These are phyloP conservation scores for Hortiboletus flavorubellus DNA, from an alignment of 768 basidiomycete species.

Conservation along the genomic window DNA sequence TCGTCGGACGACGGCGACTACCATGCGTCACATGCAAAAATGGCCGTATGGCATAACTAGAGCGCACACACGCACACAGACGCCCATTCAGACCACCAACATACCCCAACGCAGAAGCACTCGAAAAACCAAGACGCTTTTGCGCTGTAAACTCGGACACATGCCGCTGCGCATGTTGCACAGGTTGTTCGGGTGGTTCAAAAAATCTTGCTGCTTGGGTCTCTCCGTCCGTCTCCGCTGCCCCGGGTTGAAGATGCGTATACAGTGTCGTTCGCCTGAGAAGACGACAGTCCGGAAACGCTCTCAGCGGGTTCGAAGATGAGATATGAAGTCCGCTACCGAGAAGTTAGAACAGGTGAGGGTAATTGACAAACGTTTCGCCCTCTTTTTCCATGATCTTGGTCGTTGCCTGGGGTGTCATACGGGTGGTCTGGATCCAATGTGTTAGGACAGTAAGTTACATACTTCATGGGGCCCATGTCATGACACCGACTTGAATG, in stretches of 20 bases:
- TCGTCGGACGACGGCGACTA: conserved; percentile 13
- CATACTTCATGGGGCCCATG: conserved; percentile 4
- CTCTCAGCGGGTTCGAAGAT: conserved; percentile 46
- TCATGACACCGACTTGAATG: conserved; percentile 10
- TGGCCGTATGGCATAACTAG: conserved; percentile 23
- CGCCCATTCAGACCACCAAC: background rate
- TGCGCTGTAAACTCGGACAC: background rate
- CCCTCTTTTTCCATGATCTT: conserved; percentile 64
- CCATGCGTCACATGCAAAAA: conserved; percentile 26
- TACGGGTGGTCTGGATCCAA: conserved; percentile 1
- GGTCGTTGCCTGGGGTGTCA: conserved; percentile 44
- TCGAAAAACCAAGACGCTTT: background rate
- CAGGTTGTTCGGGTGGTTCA: conserved; percentile 13
- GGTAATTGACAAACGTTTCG: conserved; percentile 46
- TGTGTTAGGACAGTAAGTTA: background rate
- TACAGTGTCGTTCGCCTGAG: conserved; percentile 48
- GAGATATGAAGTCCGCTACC: conserved; percentile 50
- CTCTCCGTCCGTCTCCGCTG: conserved; percentile 42
- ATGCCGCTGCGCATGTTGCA: conserved; percentile 16
- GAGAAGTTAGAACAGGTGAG: conserved; percentile 46
- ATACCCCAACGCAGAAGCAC: background rate
- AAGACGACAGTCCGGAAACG: conserved; percentile 43
- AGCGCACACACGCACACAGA: background rate
- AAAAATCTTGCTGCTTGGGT: conserved; percentile 37
- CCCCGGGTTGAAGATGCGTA: conserved; percentile 50